Evolutionary conservation across 2,329 filamentous ascomycete species (phyloP), one percentile per base, ranked within the genome.

Genomic region (Alternaria atra): DNA sequence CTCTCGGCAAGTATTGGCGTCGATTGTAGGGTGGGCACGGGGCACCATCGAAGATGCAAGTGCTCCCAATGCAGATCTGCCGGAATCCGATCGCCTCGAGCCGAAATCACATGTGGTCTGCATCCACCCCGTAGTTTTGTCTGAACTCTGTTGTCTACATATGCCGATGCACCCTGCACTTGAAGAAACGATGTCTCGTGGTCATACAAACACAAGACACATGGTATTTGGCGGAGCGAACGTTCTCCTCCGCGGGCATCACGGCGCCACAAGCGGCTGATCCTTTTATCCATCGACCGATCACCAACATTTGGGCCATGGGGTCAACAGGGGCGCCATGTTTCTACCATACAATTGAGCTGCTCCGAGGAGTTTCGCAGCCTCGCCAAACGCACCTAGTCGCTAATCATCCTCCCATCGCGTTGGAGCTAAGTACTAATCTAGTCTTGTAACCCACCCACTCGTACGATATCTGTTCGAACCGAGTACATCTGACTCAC

Each of bases 1-100:
- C 50, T 61, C 40, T 61, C 55, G 59, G 59, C 44, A 50, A 37
- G 23, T 5, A 32, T 70, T 0, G 83, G 71, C 0, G 52, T 84
- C 79, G 2, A 87, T 25, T 51, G 25, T 15, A 30, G 29, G n/a
- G 44, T 47, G 48, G 40, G 40, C 43, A 56, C 44, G 27, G 29
- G 52, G 40, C 32, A 17, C 52, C 27, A 56, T 58, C 55, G 40
- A 46, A 47, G 55, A 58, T 47, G 50, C 27, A 50, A 29, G n/a
- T 53, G 39, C 48, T 53, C 48, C 34, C 50, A 39, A 29, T 52
- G 27, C 32, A 52, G 52, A 60, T 51, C 52, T 48, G 37, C 57
- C 23, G 12, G n/a, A 32, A 43, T 50, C 56, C 56, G 34, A 55
- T 48, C 46, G 46, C 46, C 30, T 35, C 30, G 30, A 12, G 10